A percentile compares a stretch with the other conserved stretches of the same genome.
These are phyloP conservation scores for Mycena crocata DNA, from an alignment of 768 basidiomycete species.

Conservation along the genomic window DNA sequence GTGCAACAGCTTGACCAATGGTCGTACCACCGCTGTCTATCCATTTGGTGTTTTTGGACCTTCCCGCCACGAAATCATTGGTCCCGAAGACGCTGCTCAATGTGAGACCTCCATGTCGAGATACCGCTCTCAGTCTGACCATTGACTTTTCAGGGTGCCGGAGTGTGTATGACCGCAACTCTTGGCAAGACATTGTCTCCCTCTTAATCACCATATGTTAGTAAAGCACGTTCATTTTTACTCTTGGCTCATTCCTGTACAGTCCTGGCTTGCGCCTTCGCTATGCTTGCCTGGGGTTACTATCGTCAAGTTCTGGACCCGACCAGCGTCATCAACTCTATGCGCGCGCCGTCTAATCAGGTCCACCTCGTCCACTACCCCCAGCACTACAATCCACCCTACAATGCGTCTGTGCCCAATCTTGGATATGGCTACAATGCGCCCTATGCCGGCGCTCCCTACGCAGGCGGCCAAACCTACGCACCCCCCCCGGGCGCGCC, in stretches of 20 bases:
- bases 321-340: slow-evolving; percentile 61
- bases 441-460: slow-evolving; percentile 22
- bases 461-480: slow-evolving; percentile 41
- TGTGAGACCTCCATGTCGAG: slow-evolving; percentile 53
- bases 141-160: slow-evolving; percentile 65
- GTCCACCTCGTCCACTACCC: slow-evolving; percentile 49
- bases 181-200: slow-evolving; percentile 75
- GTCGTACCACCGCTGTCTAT: slow-evolving; percentile 39
- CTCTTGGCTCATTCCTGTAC: not conserved
- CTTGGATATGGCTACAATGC: slow-evolving; percentile 37
- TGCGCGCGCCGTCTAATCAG: slow-evolving; percentile 58
- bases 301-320: slow-evolving; percentile 84
- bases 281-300: slow-evolving; percentile 74
- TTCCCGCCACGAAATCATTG: slow-evolving; percentile 44
- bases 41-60: slow-evolving; percentile 70
- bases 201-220: slow-evolving; percentile 70
- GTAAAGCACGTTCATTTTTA: slow-evolving; percentile 37
- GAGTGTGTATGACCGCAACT: slow-evolving; percentile 68
- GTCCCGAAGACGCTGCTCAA: slow-evolving; percentile 50
- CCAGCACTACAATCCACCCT: slow-evolving; percentile 73
- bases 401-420: slow-evolving; percentile 54
- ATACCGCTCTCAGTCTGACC: slow-evolving; percentile 12
- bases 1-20: slow-evolving; percentile 59
- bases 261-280: slow-evolving; percentile 74
- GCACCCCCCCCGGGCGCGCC: slow-evolving; percentile 66